A percentile compares a stretch with the other conserved stretches of the same genome.
Evolutionary conservation across 1,284 basidiomycete species (phyloP).

Genomic region (Rhizoctonia solani): DNA sequence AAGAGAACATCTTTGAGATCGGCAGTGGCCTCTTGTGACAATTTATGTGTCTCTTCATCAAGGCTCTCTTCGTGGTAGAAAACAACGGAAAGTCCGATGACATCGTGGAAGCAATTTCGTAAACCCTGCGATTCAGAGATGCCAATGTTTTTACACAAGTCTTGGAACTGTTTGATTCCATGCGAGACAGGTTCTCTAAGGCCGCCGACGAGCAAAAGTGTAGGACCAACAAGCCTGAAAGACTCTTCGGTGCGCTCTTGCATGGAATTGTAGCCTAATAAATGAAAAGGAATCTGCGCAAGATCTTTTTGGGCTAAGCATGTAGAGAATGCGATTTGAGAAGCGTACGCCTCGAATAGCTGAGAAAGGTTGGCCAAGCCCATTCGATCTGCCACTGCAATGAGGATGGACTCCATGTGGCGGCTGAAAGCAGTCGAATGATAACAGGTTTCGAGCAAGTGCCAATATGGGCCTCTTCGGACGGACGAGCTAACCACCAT

Average conservation of each 20-base stretch:
- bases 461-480: constrained; percentile 86
- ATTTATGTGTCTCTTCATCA: constrained; percentile 36
- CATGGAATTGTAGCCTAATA: constrained; percentile 71
- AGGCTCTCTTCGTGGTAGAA: constrained; percentile 49
- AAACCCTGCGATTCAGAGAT: constrained; percentile 59
- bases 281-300: constrained; percentile 64
- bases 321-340: constrained; percentile 73
- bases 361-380: constrained; percentile 67
- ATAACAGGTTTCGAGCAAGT: constrained; percentile 75
- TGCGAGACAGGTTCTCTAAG: constrained; percentile 41
- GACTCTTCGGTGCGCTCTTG: constrained; percentile 63
- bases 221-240: constrained; percentile 65
- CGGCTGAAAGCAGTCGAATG: constrained; percentile 49
- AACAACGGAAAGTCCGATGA: constrained; percentile 66
- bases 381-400: constrained; percentile 65
- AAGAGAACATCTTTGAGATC: constrained; percentile 23
- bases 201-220: constrained; percentile 53
- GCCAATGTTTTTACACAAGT: constrained; percentile 66
- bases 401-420: constrained; percentile 70
- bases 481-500: constrained; percentile 80
- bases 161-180: constrained; percentile 57
- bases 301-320: constrained; percentile 58
- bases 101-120: constrained; percentile 68
- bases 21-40: constrained; percentile 21
- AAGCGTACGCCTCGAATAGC: constrained; percentile 79